These are phyloP conservation scores for Bryopsis sp. DNA, from an alignment of 139 green algal genomes.

Conservation along the genomic window DNA sequence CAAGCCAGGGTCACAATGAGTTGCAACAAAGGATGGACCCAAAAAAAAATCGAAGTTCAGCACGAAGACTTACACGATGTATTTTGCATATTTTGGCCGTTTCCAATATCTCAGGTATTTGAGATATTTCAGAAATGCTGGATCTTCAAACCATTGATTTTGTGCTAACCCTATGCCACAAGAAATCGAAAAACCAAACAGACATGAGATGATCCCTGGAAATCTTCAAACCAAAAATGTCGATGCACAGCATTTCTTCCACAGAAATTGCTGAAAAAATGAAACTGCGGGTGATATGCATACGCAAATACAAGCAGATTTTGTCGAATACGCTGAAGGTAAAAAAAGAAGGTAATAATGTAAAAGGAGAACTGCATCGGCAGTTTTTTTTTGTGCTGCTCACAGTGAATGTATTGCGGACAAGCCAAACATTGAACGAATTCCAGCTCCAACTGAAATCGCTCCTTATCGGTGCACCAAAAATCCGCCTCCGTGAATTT, in stretches of 20 bases:
- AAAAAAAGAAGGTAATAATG: too few species aligned
- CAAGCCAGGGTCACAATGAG: not conserved
- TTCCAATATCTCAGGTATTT: constrained; percentile 89
- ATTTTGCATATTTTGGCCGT: constrained; percentile 64
- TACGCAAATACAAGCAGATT: too few species aligned
- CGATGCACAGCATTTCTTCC: too few species aligned
- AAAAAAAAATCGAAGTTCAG: constrained; percentile 9
- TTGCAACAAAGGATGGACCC: not conserved
- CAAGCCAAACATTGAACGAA: constrained; percentile 87
- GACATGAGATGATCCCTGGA: too few species aligned
- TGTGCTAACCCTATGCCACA: constrained; percentile 64
- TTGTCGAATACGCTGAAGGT: too few species aligned
- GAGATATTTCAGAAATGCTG: constrained; percentile 77
- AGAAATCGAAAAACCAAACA: too few species aligned
- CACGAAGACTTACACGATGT: constrained; percentile 48
- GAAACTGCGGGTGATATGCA: too few species aligned
- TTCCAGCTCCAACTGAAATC: constrained; percentile 85
- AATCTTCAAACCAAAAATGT: too few species aligned
- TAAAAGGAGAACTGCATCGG: too few species aligned
- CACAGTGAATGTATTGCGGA: constrained; percentile 88
- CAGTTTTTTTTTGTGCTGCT: too few species aligned
- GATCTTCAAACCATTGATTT: constrained; percentile 75
- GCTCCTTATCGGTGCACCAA: constrained; percentile 27
- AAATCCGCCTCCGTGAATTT: constrained; percentile 19
- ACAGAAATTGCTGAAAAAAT: too few species aligned